Conservation (phyloP, 495 filamentous ascomycete species). For the Aspergillus bertholletiae region DNA sequence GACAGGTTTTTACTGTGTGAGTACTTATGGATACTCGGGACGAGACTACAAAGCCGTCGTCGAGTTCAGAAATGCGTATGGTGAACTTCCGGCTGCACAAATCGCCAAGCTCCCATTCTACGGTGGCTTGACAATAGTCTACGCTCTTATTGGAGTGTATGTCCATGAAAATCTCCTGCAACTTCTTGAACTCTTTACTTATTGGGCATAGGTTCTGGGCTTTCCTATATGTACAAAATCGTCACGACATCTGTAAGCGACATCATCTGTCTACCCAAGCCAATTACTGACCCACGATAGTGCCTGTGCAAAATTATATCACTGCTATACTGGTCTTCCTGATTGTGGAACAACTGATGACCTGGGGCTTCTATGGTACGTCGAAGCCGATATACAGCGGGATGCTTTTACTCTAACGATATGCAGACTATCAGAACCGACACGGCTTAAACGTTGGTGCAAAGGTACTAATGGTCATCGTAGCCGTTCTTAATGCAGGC, state of each 20-base stretch:
- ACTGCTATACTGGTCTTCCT: conserved; percentile 95
- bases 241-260: conserved; percentile 77
- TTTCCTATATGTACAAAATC: conserved; percentile 92
- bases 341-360: conserved; percentile 93
- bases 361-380: conserved; percentile 88
- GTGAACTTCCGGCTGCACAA: conserved; percentile 90
- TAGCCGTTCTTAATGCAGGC: conserved; percentile 86
- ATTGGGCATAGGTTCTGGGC: conserved; percentile 71
- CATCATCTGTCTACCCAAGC: neutral
- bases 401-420: conserved; percentile 5
- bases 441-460: conserved; percentile 77
- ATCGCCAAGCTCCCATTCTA: conserved; percentile 98
- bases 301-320: conserved; percentile 99
- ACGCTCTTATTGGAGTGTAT: conserved; percentile 77
- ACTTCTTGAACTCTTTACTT: conserved; percentile 12
- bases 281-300: conserved; percentile 43
- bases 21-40: conserved; percentile 62
- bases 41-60: conserved; percentile 72
- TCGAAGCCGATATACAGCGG: neutral
- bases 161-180: conserved; percentile 12
- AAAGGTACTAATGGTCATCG: conserved; percentile 82
- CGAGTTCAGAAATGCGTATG: conserved; percentile 92
- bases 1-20: conserved; percentile 96
- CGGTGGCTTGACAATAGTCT: conserved; percentile 88
- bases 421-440: conserved; percentile 79